Percentiles rank a stretch among this genome's conserved stretches.
phyloP scores from a whole-genome alignment of 768 basidiomycete species.

The Lactarius sp. region DNA sequence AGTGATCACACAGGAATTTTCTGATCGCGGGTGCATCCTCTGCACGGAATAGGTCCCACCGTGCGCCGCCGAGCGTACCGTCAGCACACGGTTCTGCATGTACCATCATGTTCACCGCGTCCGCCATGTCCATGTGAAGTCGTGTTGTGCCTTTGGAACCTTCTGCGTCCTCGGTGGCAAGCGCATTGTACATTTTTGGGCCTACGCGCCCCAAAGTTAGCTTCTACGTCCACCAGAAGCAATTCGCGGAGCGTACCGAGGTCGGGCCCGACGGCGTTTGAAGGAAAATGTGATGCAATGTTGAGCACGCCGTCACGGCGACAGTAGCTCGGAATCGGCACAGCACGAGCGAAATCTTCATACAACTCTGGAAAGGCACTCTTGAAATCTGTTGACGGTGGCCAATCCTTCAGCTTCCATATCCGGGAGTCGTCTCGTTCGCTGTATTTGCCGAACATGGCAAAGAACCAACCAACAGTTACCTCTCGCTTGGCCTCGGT shows the following conservation, averaged over 20 bases:
- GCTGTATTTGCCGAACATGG: constrained; percentile 14
- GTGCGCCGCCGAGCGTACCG: constrained; percentile 65
- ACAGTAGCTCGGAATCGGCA: constrained; percentile 87
- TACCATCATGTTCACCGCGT: constrained; percentile 88
- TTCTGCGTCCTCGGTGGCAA: constrained; percentile 58
- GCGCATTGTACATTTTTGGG: constrained; percentile 94
- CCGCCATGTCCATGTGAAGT: constrained; percentile 93
- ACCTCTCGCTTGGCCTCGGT: constrained; percentile 19
- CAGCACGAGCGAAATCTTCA: constrained; percentile 74
- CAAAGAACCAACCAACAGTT: constrained; percentile 22
- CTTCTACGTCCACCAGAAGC: background rate
- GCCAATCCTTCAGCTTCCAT: constrained; percentile 80
- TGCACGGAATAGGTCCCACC: constrained; percentile 87
- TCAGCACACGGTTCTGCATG: constrained; percentile 56
- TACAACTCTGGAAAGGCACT: constrained; percentile 77
- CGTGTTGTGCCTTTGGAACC: constrained; percentile 83
- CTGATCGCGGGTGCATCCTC: constrained; percentile 75
- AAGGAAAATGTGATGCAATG: constrained; percentile 83
- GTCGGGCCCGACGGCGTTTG: constrained; percentile 74
- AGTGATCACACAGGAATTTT: constrained; percentile 62
- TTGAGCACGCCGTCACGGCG: constrained; percentile 85
- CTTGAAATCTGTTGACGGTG: constrained; percentile 80
- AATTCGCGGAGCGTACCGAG: constrained; percentile 45
- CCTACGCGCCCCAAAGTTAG: constrained; percentile 41
- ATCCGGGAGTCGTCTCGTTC: constrained; percentile 46